These are phyloP conservation scores for Termitomyces bulborhizus DNA, from an alignment of 768 basidiomycete species.

Conservation along the genomic window DNA sequence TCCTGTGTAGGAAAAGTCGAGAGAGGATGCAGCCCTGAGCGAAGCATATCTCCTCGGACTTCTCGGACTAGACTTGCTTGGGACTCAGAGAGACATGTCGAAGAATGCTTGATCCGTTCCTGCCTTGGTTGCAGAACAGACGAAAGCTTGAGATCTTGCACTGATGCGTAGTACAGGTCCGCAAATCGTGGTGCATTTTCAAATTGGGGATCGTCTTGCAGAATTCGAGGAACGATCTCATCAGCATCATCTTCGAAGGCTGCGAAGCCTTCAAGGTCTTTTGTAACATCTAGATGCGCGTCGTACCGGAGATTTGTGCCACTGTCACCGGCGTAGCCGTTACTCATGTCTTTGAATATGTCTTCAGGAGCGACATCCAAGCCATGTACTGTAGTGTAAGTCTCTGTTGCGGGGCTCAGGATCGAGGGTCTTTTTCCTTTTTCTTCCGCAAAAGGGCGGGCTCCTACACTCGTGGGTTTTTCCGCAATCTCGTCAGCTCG, in stretches of 20 bases:
- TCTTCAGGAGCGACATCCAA: background rate
- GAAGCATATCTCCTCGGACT: background rate
- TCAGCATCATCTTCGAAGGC: conserved; percentile 20
- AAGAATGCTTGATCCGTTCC: background rate
- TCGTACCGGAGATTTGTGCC: background rate
- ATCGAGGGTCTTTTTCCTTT: background rate
- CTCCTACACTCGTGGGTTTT: background rate
- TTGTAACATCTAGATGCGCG: background rate
- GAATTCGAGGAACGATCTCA: conserved; percentile 27
- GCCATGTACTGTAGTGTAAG: background rate
- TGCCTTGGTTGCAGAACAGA: background rate
- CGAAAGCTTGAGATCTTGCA: conserved; percentile 14
- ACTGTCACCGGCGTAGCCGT: background rate
- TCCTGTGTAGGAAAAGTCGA: background rate
- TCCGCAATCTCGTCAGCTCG: background rate
- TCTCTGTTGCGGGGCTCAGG: background rate
- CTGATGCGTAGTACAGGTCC: conserved; percentile 31
- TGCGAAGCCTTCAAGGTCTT: background rate
- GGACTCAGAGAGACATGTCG: background rate
- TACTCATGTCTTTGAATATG: too few species aligned
- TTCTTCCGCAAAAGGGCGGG: background rate
- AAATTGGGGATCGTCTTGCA: conserved; percentile 21
- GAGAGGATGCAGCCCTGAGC: background rate
- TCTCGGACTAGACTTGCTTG: background rate
- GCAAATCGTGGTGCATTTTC: conserved; percentile 28